phyloP scores from a whole-genome alignment of 2,329 filamentous ascomycete genomes.

The Acephala macrosclerotiorum region DNA sequence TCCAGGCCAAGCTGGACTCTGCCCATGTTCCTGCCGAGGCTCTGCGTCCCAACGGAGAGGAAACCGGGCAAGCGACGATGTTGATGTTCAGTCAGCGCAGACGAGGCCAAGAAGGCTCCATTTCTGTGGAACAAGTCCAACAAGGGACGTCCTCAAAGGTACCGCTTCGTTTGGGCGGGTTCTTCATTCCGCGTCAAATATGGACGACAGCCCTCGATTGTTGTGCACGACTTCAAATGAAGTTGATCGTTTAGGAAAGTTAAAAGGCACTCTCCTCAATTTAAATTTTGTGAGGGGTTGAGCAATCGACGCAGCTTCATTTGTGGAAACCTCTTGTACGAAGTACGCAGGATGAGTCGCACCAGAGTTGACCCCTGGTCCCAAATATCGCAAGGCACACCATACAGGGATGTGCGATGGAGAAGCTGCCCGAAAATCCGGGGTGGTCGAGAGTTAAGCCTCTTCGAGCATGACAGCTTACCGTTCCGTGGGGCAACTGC shows the following conservation, averaged over 20 bases:
- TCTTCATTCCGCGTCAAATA: slow-evolving; percentile 8
- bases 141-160: background rate
- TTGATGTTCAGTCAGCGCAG: background rate
- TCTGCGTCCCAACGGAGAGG: background rate
- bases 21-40: background rate
- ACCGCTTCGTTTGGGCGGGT: background rate
- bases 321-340: background rate
- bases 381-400: slow-evolving; percentile 8
- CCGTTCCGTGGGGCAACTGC: slow-evolving; percentile 14
- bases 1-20: background rate
- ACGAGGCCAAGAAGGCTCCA: background rate
- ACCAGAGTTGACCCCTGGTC: slow-evolving; percentile 2
- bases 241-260: slow-evolving; percentile 4
- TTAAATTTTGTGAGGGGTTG: background rate
- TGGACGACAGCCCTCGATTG: background rate
- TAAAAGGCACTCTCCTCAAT: background rate
- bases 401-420: slow-evolving; percentile 21
- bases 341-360: background rate
- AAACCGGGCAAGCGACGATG: background rate
- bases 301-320: background rate
- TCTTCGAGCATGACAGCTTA: slow-evolving; percentile 23
- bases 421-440: slow-evolving; percentile 36
- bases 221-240: slow-evolving; percentile 4
- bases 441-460: slow-evolving; percentile 25
- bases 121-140: background rate